Evolutionary conservation across 2,329 filamentous ascomycete genomes (phyloP), one percentile per base, ranked within the genome.

Genomic region (Fusarium metavorans): DNA sequence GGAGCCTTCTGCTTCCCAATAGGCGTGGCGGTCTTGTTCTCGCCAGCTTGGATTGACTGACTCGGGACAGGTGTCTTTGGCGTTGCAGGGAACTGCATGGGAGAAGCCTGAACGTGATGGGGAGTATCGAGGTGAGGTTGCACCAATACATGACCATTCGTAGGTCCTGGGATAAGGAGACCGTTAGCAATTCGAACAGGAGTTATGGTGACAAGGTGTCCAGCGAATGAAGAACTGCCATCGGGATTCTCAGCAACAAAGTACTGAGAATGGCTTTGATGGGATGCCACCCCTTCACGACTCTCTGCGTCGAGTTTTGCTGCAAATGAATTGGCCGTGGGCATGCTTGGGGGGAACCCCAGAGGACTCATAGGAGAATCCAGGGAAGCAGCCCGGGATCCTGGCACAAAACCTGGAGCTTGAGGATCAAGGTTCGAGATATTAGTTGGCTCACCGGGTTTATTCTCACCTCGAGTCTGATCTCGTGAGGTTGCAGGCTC

Each of bases 141-240:
- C 14, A 68, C 25, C 43, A 75, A 58, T 25, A 70, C 63, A 35
- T 66, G 76, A 32, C 71, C 63, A 25, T 64, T 76, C 9, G 67
- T 64, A 32, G 64, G 62, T 18, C 74, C 76, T 71, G 76, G 35
- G 23, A 70, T 54, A 68, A 75, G 25, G 34, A 52, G 45, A 16
- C 68, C 74, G 68, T 77, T 37, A 76, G 74, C n/a, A 62, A 76
- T 52, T 50, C 73, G 68, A 43, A 74, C 56, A 14, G 68, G 70
- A 27, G 68, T 75, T 30, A 74, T 62, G 18, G 68, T 72, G 35
- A 76, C 30, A 13, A 77, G 23, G 43, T 76, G 72, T 16, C 75
- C 75, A 45, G 25, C 32, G 8, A 67, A 37, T 23, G 32, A 64
- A 23, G 66, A 25, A 37, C 48, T 39, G 34, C 34, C 9, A 30